Conservation (phyloP, 805 yeast genomes). For the Lipomyces yamadae region DNA sequence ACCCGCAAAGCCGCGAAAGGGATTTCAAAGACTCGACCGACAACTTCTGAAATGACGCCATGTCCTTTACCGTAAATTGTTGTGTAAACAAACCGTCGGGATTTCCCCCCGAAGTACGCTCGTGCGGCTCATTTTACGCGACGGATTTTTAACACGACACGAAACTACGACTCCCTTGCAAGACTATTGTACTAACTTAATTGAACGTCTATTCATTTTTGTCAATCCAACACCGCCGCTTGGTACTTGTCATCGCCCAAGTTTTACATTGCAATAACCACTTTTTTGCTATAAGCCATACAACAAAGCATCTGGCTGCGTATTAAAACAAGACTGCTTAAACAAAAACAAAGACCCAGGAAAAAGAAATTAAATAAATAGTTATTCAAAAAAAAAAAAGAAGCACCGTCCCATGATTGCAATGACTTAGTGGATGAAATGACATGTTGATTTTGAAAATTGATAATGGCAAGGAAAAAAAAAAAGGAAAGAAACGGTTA, state of each 20-base stretch:
- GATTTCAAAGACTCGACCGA: slow-evolving; percentile 17
- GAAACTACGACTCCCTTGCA: background rate
- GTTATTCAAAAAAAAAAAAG: background rate
- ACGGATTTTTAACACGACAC: background rate
- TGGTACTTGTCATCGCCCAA: background rate
- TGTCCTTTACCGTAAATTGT: too few relatives aligned
- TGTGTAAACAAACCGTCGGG: too few relatives aligned
- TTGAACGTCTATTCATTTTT: background rate
- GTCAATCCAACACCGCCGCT: background rate
- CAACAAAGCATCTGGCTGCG: background rate
- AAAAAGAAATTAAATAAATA: background rate
- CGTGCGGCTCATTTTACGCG: too few relatives aligned
- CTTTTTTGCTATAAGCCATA: background rate
- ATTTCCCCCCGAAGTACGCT: too few relatives aligned
- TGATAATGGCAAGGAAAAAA: background rate
- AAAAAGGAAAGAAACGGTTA: background rate
- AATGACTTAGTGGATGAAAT: background rate
- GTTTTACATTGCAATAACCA: slow-evolving; percentile 1
- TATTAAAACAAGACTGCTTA: background rate
- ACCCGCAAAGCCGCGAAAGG: slow-evolving; percentile 21
- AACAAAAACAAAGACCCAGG: background rate
- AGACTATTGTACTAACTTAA: background rate
- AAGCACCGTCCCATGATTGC: background rate
- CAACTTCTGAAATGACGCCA: slow-evolving; percentile 11
- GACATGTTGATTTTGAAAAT: background rate